Conservation (phyloP, 441 rosid genomes). For the Breynia disticha region DNA sequence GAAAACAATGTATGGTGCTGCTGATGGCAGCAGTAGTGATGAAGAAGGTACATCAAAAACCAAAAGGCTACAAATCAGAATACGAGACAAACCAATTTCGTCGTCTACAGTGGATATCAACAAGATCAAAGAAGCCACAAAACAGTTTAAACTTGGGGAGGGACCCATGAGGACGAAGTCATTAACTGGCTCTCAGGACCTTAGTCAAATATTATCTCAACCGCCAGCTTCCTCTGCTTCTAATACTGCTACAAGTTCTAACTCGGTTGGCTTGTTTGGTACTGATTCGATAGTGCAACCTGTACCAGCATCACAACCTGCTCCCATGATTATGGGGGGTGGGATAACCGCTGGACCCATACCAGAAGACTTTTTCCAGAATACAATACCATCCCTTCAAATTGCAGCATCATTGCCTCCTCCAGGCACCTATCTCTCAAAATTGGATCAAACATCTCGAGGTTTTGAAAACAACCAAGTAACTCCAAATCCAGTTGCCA, state of each 20-base stretch:
- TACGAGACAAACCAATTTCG: conserved; percentile 74
- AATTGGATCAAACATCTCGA: conserved; percentile 55
- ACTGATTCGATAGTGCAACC: conserved; percentile 43
- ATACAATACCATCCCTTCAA: conserved; percentile 80
- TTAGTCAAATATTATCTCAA: conserved; percentile 46
- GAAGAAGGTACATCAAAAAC: conserved; percentile 75
- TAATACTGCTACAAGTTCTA: conserved; percentile 41
- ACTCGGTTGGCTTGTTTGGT: conserved; percentile 63
- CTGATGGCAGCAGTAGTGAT: conserved; percentile 95
- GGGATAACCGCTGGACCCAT: conserved; percentile 60
- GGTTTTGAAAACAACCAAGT: conserved; percentile 34
- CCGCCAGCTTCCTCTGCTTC: conserved; percentile 33
- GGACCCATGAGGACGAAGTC: conserved; percentile 72
- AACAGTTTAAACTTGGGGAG: conserved; percentile 75
- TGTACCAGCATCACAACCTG: conserved; percentile 40
- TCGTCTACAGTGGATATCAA: conserved; percentile 75
- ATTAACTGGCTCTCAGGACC: conserved; percentile 52
- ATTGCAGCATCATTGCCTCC: conserved; percentile 81
- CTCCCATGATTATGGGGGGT: conserved; percentile 31
- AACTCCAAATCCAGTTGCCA: conserved; percentile 30
- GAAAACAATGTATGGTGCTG: conserved; percentile 74
- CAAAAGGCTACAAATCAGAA: conserved; percentile 74
- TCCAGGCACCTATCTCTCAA: conserved; percentile 77
- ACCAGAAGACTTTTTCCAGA: conserved; percentile 93
- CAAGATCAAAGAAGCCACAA: conserved; percentile 93